Evolutionary conservation across 306 rosid genomes (phyloP).

Genomic region (Malus asiatica): DNA sequence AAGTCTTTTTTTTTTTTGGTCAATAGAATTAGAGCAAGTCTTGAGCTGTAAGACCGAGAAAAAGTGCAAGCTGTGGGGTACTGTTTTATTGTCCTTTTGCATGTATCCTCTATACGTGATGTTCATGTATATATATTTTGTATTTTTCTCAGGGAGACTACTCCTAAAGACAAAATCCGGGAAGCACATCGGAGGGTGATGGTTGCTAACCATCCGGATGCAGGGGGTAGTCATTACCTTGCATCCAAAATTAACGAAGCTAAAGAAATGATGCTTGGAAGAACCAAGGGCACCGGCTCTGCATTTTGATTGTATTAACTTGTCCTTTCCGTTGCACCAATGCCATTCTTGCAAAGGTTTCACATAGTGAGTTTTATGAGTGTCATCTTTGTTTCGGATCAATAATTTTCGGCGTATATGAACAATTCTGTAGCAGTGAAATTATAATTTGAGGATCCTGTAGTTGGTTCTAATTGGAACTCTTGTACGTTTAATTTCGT

Average conservation of each 20-base stretch:
- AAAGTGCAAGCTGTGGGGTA: too few species aligned
- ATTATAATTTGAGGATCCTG: not conserved
- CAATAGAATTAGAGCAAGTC: not conserved
- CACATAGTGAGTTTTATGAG: not conserved
- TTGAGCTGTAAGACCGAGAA: too few species aligned
- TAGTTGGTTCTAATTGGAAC: not conserved
- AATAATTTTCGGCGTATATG: not conserved
- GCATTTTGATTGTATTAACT: slow-evolving; percentile 47
- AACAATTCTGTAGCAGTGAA: not conserved
- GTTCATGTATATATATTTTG: not conserved
- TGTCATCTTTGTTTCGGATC: not conserved
- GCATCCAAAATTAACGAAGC: slow-evolving; percentile 94
- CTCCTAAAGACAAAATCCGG: slow-evolving; percentile 56
- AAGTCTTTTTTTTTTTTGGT: not conserved
- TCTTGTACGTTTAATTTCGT: not conserved
- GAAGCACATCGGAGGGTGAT: slow-evolving; percentile 95
- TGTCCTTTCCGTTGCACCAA: not conserved
- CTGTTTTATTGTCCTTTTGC: not conserved
- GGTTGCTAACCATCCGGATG: slow-evolving; percentile 97
- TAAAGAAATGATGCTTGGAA: slow-evolving; percentile 63
- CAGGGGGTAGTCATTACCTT: slow-evolving; percentile 93
- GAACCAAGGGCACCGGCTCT: slow-evolving; percentile 51
- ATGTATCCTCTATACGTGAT: not conserved
- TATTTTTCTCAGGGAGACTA: slow-evolving; percentile 39
- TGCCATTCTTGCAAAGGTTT: not conserved